A percentile compares a stretch with the other conserved stretches of the same genome.
These are phyloP conservation scores for Drosera capensis DNA, from an alignment of 148 eudicot genomes.

Conservation along the genomic window DNA sequence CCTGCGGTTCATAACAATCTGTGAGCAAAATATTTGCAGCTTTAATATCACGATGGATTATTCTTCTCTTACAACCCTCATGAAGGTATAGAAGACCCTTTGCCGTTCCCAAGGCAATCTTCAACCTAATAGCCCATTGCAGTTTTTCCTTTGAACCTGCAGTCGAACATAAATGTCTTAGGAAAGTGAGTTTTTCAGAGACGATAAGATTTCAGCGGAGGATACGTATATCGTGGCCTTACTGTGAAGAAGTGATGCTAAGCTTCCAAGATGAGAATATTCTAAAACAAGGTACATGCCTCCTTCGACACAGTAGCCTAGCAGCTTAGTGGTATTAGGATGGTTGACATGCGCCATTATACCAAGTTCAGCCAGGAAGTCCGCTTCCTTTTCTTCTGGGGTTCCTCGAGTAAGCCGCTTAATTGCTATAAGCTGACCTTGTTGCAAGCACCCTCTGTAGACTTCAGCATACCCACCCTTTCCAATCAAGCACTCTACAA, in stretches of 20 bases:
- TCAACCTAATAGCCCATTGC: constrained; percentile 52
- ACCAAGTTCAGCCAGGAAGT: constrained; percentile 68
- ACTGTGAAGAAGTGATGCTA: constrained; percentile 66
- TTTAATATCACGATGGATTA: constrained; percentile 84
- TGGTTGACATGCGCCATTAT: constrained; percentile 90
- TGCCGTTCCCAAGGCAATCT: constrained; percentile 72
- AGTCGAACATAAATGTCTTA: background rate
- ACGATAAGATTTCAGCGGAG: no score
- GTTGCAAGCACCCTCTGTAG: constrained; percentile 5
- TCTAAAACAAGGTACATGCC: constrained; percentile 77
- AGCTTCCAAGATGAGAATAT: constrained; percentile 70
- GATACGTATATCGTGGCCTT: constrained; percentile 13
- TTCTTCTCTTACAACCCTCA: constrained; percentile 67
- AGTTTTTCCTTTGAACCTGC: constrained; percentile 37
- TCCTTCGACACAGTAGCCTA: constrained; percentile 89
- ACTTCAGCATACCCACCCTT: constrained; percentile 3
- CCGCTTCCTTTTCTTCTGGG: constrained; percentile 30
- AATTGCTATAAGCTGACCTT: constrained; percentile 8
- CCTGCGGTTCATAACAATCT: constrained; percentile 70
- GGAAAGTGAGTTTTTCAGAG: no score
- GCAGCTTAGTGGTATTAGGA: constrained; percentile 57
- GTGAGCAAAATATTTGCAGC: constrained; percentile 77
- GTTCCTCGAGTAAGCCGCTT: constrained; percentile 6
- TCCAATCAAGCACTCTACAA: constrained; percentile 7
- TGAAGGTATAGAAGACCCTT: constrained; percentile 76